Base-by-base conservation (phyloP, 2,329 filamentous ascomycete genomes). In the Paracorniculantispora psalliotae region DNA sequence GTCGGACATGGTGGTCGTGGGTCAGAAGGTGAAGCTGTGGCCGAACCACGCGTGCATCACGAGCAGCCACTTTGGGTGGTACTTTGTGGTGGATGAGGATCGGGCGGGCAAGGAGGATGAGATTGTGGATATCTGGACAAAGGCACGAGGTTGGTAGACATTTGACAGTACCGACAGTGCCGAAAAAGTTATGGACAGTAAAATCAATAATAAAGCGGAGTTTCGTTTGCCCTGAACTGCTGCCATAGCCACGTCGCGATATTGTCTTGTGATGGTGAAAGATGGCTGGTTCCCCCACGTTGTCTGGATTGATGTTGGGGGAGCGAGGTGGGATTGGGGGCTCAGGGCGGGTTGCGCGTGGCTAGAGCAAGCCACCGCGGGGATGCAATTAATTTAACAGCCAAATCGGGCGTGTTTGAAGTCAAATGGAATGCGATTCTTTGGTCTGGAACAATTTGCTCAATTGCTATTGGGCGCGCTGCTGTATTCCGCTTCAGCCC, bases 11-110 rank as follows among this genome's bases (percentile, higher is more conserved):
- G 79, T 77, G 0, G 70, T 76, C 12, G 75, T 90, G 33, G 89
- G 90, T 0, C 82, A 91, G 67, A 84, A 84, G 66, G 72, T 92
- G 26, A 78, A 84, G 59, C 75, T 93, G 8, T 92, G 87, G 85
- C 89, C 90, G 0, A 93, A 93, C 66, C 90, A 94, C 73, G 85
- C 89, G 37, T 94, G 90, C 69, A 87, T 93, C 64, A 83, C 89
- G 1, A 86, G 88, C 0, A 86, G 85, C 0, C 82, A 83, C 28
- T 90, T 87, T 73, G 84, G 81, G 1, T 90, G 84, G 79, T 94
- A 91, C 73, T 74, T 91, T 21, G 75, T 93, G 35, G 84, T 92
- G 2, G 89, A 93, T 71, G 84, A 83, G 28, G 76, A 80, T 53
- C 73, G 71, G 17, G 73, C 76, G 55, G 79, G 78, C 0, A 75